These are phyloP conservation scores for Cryphonectria nitschkei DNA, from an alignment of 2,329 filamentous ascomycete species.

Conservation along the genomic window DNA sequence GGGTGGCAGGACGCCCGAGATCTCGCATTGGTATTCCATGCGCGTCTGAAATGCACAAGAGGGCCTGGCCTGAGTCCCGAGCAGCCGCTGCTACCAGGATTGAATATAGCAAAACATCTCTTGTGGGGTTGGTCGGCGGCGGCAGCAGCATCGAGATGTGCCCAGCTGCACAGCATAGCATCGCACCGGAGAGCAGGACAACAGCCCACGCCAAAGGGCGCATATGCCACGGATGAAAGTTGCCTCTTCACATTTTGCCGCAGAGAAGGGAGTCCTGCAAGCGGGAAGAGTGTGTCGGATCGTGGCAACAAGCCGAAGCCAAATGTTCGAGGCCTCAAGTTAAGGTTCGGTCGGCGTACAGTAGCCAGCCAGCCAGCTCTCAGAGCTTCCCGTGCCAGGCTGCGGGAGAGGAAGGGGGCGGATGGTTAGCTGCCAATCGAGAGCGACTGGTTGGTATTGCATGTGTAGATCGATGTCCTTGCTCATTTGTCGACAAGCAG, in stretches of 20 bases:
- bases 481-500: background rate
- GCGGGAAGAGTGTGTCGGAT: background rate
- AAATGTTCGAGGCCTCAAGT: conserved; percentile 5
- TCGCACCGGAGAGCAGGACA: background rate
- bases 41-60: background rate
- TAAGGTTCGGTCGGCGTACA: background rate
- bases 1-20: conserved; percentile 17
- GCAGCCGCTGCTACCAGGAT: background rate
- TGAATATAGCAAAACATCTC: background rate
- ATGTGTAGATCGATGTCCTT: conserved; percentile 4
- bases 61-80: background rate
- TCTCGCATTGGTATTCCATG: conserved; percentile 22
- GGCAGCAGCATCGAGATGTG: background rate
- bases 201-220: background rate
- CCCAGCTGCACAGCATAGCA: background rate
- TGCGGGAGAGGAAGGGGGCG: too few relatives aligned
- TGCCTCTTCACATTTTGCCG: conserved; percentile 16
- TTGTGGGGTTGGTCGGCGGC: background rate
- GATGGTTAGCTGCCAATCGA: background rate
- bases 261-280: conserved; percentile 10
- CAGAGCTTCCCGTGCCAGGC: background rate
- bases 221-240: background rate
- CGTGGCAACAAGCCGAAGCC: conserved; percentile 19
- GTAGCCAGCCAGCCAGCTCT: background rate
- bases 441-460: background rate